Evolutionary conservation across 371 early-diverging fungal genomes (phyloP), one percentile per base, ranked within the genome.

Genomic region (Rhizopus stolonifer): DNA sequence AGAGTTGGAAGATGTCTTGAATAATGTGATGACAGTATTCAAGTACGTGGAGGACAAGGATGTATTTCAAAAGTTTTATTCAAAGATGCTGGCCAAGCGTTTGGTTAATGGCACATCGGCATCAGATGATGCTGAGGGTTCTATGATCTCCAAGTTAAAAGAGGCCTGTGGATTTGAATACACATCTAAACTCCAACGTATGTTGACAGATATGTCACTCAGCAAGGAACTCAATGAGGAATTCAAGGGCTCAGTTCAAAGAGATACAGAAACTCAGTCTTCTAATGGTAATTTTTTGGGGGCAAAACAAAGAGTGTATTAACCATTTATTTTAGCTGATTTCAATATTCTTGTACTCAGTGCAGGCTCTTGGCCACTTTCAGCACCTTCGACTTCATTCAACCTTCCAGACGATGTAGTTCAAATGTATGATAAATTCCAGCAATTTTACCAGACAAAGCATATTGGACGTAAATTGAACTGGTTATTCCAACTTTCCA

Each of bases 11-110:
- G 88, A 87, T 45, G 78, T 89, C 5, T 75, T 97, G 51, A 88
- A 91, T 65, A 88, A 82, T 66, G 87, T 92, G 83, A 88, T 90
- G 70, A 84, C 82, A 8, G 67, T 93, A 11, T 93, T 91, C 72
- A 85, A 87, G 61, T 93, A 90, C 55, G 81, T 96, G 17, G 94
- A 93, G 46, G 95, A 94, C 69, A 90, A 91, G 66, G 97, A 96
- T 60, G 88, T 95, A 8, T 96, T 95, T 72, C 95, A 95, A 67
- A 91, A 92, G 74, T 91, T 91, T 52, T 96, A 96, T 69, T 84
- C 89, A n/a, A 82, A 86, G 53, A 84, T 82, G 75, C 64, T 96
- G 58, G 92, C 95, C 31, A 87, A 88, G 54, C 85, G 93, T 29
- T 72, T 93, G 15, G 85, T 93, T n/a, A 77, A 85, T 65, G 79